Evolutionary conservation across 2,329 filamentous ascomycete genomes (phyloP), one percentile per base, ranked within the genome.

Genomic region (Cladobotryum protrusum): DNA sequence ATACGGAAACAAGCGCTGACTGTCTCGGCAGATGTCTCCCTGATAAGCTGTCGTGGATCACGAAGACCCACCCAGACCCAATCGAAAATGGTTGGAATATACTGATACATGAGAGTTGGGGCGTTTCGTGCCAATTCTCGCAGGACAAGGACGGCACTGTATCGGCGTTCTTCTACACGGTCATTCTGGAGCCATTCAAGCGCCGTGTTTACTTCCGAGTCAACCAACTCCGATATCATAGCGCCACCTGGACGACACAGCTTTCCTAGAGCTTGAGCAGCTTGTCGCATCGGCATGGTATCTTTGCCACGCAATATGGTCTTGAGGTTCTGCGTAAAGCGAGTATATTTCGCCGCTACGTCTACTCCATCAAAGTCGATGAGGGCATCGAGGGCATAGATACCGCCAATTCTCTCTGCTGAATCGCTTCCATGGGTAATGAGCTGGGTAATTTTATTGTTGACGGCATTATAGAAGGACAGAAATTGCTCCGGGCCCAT

Each of bases 281-380:
- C 93, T 12, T 88, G 84, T 50, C 95, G 83, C 85, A 99, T 92
- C 18, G 93, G 89, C 48, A 83, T 83, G 56, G 89, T 88, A 61
- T 99, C 93, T 65, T 91, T 95, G 55, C 92, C 92, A 60, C 91
- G 83, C 59, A 99, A 77, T 36, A 96, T 86, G 43, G 83, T 87
- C 59, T 91, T 87, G 52, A 99, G 81, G 62, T 92, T 95, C 56
- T 89, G 89, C 42, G 89, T 89, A 64, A 97, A 99, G 49, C 93
- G 84, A 29, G 92, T 95, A 52, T 93, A 96, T 70, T 97, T 97
- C 61, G 89, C 83, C 34, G 89, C 89, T 19, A 88, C 83, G 71
- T 99, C 95, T 59, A 96, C 89, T 52, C 91, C 92, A 61, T 96
- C 92, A 66, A 97, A 96, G 67, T 96, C 91, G 68, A 97, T 92